Conservation (phyloP, 1,139 yeast genomes). For the Meyerozyma guilliermondii region DNA sequence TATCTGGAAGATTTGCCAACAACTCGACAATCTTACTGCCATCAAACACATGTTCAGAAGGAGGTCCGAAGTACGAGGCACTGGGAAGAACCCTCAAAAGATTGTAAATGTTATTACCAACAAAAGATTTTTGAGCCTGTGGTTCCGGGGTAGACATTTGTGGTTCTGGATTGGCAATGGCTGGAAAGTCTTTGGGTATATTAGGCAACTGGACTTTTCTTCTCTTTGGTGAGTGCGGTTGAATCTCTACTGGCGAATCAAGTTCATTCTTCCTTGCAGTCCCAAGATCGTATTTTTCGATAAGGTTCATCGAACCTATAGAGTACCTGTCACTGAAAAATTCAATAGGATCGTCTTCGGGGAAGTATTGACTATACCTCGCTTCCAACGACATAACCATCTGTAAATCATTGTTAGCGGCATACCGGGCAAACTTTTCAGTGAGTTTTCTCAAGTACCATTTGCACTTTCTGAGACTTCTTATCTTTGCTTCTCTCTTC, state of each 20-base stretch:
- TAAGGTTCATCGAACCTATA: conserved; percentile 36
- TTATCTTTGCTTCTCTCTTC: conserved; percentile 14
- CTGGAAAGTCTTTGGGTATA: not conserved
- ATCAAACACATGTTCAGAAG: conserved; percentile 35
- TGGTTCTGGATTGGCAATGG: conserved; percentile 9
- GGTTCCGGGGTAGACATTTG: conserved; percentile 12
- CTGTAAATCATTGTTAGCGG: conserved; percentile 49
- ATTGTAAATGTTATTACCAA: conserved; percentile 50
- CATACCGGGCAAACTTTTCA: conserved; percentile 17
- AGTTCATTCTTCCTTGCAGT: conserved; percentile 8
- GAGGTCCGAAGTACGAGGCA: conserved; percentile 41
- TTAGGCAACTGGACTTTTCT: conserved; percentile 15
- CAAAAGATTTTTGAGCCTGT: conserved; percentile 23
- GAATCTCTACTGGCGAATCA: conserved; percentile 7
- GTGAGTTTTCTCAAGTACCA: conserved; percentile 21
- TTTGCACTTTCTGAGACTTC: conserved; percentile 20
- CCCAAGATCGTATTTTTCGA: conserved; percentile 42
- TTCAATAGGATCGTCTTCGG: conserved; percentile 46
- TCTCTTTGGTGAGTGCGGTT: conserved; percentile 8
- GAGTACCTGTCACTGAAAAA: conserved; percentile 44
- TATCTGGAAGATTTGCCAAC: conserved; percentile 30
- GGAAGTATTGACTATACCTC: conserved; percentile 63
- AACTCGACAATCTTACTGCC: conserved; percentile 38
- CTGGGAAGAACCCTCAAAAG: conserved; percentile 51
- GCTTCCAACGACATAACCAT: conserved; percentile 64